Percentiles rank a stretch among this genome's conserved stretches.
phyloP scores from a whole-genome alignment of 768 basidiomycete species.

The Paxillus ammoniavirescens region DNA sequence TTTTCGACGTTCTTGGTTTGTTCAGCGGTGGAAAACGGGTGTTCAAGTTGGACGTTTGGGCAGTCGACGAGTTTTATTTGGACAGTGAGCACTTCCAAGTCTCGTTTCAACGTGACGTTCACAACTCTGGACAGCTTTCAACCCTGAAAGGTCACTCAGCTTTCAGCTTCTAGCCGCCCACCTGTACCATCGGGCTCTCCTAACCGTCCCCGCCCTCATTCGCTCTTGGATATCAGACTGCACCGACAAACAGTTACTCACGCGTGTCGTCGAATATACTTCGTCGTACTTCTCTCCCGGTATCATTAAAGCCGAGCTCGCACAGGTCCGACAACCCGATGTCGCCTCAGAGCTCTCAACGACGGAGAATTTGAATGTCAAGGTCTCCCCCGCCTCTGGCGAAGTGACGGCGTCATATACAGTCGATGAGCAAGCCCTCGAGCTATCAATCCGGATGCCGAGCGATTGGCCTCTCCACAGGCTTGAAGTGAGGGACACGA shows the following conservation, averaged over 20 bases:
- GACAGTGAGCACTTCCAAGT: slow-evolving; percentile 48
- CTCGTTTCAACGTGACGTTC: background rate
- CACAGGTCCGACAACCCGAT: slow-evolving; percentile 60
- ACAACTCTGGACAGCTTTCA: slow-evolving; percentile 46
- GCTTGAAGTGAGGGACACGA: slow-evolving; percentile 85
- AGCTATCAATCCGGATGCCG: slow-evolving; percentile 85
- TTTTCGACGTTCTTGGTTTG: slow-evolving; percentile 66
- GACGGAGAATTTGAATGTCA: slow-evolving; percentile 80
- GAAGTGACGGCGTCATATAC: slow-evolving; percentile 84
- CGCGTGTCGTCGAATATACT: slow-evolving; percentile 74
- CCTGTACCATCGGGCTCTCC: slow-evolving; percentile 83
- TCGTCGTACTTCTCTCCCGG: slow-evolving; percentile 85
- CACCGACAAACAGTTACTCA: slow-evolving; percentile 86
- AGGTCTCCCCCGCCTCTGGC: slow-evolving; percentile 66
- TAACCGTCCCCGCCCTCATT: slow-evolving; percentile 81
- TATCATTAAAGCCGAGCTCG: slow-evolving; percentile 81
- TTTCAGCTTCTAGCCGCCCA: slow-evolving; percentile 77
- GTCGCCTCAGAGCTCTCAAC: slow-evolving; percentile 48
- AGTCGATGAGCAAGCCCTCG: slow-evolving; percentile 92
- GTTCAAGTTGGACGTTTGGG: slow-evolving; percentile 85
- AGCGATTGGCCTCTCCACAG: slow-evolving; percentile 86
- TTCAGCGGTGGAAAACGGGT: slow-evolving; percentile 62
- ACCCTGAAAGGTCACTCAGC: slow-evolving; percentile 48
- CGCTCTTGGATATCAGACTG: slow-evolving; percentile 83
- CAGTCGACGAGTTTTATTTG: slow-evolving; percentile 78